Conservation (phyloP, 768 basidiomycete genomes). For the Phylloporus sp. region DNA sequence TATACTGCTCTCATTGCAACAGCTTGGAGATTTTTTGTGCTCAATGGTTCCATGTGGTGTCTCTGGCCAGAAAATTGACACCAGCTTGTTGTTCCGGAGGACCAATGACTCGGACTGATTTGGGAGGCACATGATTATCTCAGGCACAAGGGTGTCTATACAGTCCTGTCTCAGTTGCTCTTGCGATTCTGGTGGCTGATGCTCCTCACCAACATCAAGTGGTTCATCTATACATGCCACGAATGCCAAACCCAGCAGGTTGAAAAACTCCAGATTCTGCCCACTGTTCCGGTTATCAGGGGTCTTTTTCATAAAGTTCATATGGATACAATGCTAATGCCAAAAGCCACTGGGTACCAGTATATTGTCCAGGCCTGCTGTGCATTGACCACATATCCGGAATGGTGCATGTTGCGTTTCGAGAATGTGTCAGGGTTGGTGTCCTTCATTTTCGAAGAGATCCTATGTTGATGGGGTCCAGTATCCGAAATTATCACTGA, state of each 20-base stretch:
- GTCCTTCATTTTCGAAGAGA: background rate
- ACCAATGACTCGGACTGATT: background rate
- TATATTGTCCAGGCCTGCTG: constrained; percentile 13
- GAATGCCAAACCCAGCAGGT: background rate
- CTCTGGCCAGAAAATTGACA: too few species aligned
- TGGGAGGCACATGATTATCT: background rate
- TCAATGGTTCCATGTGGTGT: too few species aligned
- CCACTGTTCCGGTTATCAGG: background rate
- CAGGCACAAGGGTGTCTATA: constrained; percentile 1
- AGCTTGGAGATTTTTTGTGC: too few species aligned
- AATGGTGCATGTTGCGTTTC: background rate
- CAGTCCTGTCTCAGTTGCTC: rapidly evolving
- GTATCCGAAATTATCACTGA: too few species aligned
- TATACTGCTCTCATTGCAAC: too few species aligned
- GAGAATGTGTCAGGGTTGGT: background rate
- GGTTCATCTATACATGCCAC: background rate
- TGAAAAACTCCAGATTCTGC: background rate
- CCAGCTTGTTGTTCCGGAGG: too few species aligned
- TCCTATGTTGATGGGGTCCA: background rate
- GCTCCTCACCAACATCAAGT: background rate
- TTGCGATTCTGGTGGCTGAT: background rate
- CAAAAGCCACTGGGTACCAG: background rate
- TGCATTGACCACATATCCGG: background rate
- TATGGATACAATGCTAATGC: background rate
- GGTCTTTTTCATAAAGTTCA: background rate